These are phyloP conservation scores for Acidomyces sp. DNA, from an alignment of 495 filamentous ascomycete genomes.

Conservation along the genomic window DNA sequence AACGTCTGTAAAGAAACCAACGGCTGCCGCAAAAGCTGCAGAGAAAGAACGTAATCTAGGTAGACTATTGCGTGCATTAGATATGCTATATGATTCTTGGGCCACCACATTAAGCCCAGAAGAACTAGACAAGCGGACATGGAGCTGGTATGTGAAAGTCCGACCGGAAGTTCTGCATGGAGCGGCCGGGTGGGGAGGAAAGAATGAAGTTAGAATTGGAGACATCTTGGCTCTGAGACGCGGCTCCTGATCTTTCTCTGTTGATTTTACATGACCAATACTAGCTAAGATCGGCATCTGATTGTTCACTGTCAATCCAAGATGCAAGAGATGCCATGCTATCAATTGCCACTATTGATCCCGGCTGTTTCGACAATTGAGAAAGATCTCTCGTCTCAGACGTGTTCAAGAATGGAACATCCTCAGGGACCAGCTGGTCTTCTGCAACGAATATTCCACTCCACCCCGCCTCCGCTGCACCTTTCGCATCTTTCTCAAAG, in stretches of 20 bases:
- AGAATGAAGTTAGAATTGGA: conserved; percentile 50
- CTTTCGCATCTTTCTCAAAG: conserved; percentile 46
- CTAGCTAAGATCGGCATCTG: neutral
- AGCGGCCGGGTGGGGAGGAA: conserved; percentile 66
- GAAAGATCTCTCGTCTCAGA: too few species aligned
- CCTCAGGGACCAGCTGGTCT: too few species aligned
- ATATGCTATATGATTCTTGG: conserved; percentile 61
- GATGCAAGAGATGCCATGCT: too few species aligned
- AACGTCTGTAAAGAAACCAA: conserved; percentile 27
- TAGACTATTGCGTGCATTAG: conserved; percentile 49
- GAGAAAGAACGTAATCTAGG: conserved; percentile 57
- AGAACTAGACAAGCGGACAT: conserved; percentile 62
- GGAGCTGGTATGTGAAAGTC: conserved; percentile 67
- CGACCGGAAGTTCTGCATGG: conserved; percentile 61
- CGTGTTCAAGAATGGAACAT: too few species aligned
- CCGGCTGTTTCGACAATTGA: too few species aligned
- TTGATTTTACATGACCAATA: neutral
- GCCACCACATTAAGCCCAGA: conserved; percentile 37
- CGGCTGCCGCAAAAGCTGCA: conserved; percentile 30
- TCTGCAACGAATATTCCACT: conserved; percentile 36
- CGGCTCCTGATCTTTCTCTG: neutral
- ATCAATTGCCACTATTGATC: too few species aligned
- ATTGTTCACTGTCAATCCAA: too few species aligned
- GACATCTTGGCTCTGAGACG: conserved; percentile 53
- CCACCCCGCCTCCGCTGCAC: conserved; percentile 53